Evolutionary conservation across 495 filamentous ascomycete species (phyloP).

Genomic region (Choiromyces venosus): DNA sequence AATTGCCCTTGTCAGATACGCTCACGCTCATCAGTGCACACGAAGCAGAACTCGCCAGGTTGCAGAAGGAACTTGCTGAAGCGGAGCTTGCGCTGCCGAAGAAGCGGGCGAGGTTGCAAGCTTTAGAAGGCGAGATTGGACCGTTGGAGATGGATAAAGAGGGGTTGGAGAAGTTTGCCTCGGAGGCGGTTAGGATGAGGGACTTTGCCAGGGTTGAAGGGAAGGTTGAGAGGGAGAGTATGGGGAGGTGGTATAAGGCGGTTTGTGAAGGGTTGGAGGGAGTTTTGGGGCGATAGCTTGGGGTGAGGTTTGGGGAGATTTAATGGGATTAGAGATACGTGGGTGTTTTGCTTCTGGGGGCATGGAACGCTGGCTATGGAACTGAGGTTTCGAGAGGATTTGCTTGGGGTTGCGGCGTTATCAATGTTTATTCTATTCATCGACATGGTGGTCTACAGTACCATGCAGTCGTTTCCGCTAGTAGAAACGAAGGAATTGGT

Average conservation of each 20-base stretch:
- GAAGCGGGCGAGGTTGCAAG: constrained; percentile 65
- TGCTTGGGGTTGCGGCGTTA: neutral
- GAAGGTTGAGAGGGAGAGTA: constrained; percentile 32
- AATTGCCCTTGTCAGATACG: constrained; percentile 58
- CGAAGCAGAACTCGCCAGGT: constrained; percentile 61
- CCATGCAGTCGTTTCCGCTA: neutral
- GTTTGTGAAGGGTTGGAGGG: constrained; percentile 29
- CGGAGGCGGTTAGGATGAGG: constrained; percentile 73
- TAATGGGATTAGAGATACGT: too few relatives aligned
- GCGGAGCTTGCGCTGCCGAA: constrained; percentile 67
- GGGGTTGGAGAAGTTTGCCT: constrained; percentile 62
- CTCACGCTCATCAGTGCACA: constrained; percentile 53
- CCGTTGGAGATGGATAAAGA: constrained; percentile 66
- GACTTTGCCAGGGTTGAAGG: constrained; percentile 51
- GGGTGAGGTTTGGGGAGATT: too few relatives aligned
- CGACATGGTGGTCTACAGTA: neutral
- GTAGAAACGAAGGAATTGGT: neutral
- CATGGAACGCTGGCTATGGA: too few relatives aligned
- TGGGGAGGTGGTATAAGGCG: constrained; percentile 39
- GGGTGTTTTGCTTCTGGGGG: too few relatives aligned
- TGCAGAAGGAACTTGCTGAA: constrained; percentile 65
- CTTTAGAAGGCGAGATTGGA: constrained; percentile 64
- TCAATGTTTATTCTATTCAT: neutral
- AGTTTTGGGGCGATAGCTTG: constrained; percentile 8
- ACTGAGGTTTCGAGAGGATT: neutral